phyloP scores from a whole-genome alignment of 1,284 basidiomycete species.

The Microstroma glucosiphilum region DNA sequence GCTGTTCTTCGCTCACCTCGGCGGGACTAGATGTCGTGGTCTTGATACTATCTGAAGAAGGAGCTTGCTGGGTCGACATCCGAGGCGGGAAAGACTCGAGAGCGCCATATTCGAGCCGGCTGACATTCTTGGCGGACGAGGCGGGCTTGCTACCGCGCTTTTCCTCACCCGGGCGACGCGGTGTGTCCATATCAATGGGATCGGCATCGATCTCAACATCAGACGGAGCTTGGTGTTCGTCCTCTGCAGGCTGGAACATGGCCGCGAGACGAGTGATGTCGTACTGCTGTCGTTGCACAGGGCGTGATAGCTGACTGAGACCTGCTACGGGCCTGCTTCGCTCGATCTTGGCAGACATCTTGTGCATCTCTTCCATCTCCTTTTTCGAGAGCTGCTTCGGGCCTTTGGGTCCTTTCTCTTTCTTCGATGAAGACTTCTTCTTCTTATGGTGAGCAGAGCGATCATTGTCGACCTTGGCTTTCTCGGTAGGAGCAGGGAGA shows the following conservation, averaged over 20 bases:
- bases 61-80: too few relatives aligned
- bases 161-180: background rate
- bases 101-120: too few relatives aligned
- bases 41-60: too few relatives aligned
- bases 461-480: background rate
- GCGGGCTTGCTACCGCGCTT: too few relatives aligned
- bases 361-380: constrained; percentile 39
- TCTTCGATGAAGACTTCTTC: background rate
- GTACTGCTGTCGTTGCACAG: constrained; percentile 2
- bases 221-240: too few relatives aligned
- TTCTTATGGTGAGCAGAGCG: too few relatives aligned
- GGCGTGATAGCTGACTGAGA: background rate
- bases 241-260: background rate
- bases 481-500: background rate
- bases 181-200: constrained; percentile 1
- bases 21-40: too few relatives aligned
- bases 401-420: constrained; percentile 1
- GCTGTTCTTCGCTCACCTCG: background rate
- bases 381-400: constrained; percentile 34
- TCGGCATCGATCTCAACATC: background rate
- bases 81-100: too few relatives aligned
- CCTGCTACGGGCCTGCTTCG: constrained; percentile 22
- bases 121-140: too few relatives aligned
- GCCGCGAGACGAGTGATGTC: constrained; percentile 1
- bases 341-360: constrained; percentile 31